A percentile compares a stretch with the other conserved stretches of the same genome.
phyloP scores from a whole-genome alignment of 192 early-diverging fungal genomes.

The Coemansia sp. region DNA sequence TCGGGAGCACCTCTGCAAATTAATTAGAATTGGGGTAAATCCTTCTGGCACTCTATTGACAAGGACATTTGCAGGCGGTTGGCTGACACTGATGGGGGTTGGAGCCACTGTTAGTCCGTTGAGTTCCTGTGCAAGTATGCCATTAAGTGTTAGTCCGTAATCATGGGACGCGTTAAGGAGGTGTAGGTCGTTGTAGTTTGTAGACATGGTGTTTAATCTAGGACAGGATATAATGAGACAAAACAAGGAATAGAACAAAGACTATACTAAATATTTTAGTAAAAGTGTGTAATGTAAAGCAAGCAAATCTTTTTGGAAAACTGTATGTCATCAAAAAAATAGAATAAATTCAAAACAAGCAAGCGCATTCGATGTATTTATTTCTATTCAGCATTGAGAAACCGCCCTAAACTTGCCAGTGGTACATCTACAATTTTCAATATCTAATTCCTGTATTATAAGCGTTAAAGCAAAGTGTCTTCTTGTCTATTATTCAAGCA shows the following conservation, averaged over 20 bases:
- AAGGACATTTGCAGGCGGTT: slow-evolving; percentile 28
- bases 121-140: slow-evolving; percentile 41
- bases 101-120: slow-evolving; percentile 35
- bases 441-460: not conserved
- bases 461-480: not conserved
- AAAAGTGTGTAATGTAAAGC: not conserved
- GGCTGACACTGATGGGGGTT: slow-evolving; percentile 18
- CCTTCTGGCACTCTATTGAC: slow-evolving; percentile 49
- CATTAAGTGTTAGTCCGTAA: slow-evolving; percentile 30
- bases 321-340: not conserved
- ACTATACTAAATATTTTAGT: not conserved
- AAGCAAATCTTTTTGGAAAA: not conserved
- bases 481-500: not conserved
- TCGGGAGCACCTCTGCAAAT: slow-evolving; percentile 42
- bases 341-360: not conserved
- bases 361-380: not conserved
- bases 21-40: slow-evolving; percentile 43
- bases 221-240: not conserved
- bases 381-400: not conserved
- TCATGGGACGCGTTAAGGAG: slow-evolving; percentile 27
- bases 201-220: not conserved
- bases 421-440: not conserved
- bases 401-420: not conserved
- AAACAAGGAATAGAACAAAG: not conserved
- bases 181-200: not conserved